These are phyloP conservation scores for Amphichorda felina DNA, from an alignment of 2,329 filamentous ascomycete species.

Conservation along the genomic window DNA sequence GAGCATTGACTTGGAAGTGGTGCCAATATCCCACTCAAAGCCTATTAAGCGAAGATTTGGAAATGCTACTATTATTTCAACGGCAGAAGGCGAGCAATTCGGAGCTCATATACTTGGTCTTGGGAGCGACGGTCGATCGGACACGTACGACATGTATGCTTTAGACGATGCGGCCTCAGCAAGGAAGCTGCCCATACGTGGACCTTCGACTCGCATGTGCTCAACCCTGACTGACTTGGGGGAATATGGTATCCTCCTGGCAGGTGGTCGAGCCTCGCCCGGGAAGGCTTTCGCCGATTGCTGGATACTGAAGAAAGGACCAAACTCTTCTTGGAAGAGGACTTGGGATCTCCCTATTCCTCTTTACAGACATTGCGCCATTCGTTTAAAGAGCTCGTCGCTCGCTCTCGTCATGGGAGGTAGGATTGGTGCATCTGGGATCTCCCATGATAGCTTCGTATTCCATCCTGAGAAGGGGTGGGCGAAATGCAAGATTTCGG, in stretches of 20 bases:
- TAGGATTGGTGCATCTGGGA: slow-evolving; percentile 33
- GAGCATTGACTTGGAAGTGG: background rate
- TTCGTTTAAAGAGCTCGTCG: slow-evolving; percentile 34
- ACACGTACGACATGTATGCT: slow-evolving; percentile 39
- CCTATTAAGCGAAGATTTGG: slow-evolving; percentile 45
- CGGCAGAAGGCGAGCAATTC: slow-evolving; percentile 27
- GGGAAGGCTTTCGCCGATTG: slow-evolving; percentile 57
- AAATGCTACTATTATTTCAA: slow-evolving; percentile 31
- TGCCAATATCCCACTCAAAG: slow-evolving; percentile 2
- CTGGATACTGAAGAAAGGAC: slow-evolving; percentile 53
- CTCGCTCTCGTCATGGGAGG: slow-evolving; percentile 51
- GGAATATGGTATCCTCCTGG: slow-evolving; percentile 46
- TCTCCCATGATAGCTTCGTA: slow-evolving; percentile 41
- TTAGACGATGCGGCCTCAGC: slow-evolving; percentile 7
- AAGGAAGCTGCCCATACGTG: slow-evolving; percentile 14
- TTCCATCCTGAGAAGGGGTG: slow-evolving; percentile 37
- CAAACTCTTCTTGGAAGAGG: slow-evolving; percentile 44
- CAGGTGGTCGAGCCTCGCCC: slow-evolving; percentile 72
- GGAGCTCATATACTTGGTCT: slow-evolving; percentile 32
- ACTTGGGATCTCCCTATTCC: slow-evolving; percentile 55
- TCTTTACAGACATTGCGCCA: slow-evolving; percentile 64
- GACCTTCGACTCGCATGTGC: slow-evolving; percentile 46
- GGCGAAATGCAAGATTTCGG: slow-evolving; percentile 26
- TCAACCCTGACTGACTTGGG: slow-evolving; percentile 62
- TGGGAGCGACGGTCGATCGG: slow-evolving; percentile 29